A percentile compares a stretch with the other conserved stretches of the same genome.
Conservation (phyloP, 441 rosid genomes). For the Syzygium syzygioides region DNA sequence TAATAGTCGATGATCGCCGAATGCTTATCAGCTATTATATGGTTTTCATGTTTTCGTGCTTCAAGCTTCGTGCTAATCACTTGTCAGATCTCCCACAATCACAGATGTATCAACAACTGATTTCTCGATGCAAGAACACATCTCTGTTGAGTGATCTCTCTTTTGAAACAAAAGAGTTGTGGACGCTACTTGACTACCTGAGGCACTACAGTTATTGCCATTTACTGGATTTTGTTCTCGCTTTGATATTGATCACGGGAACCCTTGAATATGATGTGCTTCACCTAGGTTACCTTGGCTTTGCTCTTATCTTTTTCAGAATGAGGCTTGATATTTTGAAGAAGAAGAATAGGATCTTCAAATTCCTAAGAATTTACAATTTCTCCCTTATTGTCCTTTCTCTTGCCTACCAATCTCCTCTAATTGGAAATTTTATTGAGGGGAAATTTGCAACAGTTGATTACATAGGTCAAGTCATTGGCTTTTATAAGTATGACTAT, state of each 20-base stretch:
- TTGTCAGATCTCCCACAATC: constrained; percentile 67
- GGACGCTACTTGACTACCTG: constrained; percentile 93
- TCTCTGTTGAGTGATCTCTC: constrained; percentile 94
- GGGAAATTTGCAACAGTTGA: constrained; percentile 52
- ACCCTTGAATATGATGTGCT: constrained; percentile 96
- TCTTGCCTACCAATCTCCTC: constrained; percentile 96
- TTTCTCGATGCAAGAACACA: constrained; percentile 74
- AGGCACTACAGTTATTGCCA: constrained; percentile 93
- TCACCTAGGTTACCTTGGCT: constrained; percentile 99
- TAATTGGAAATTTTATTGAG: constrained; percentile 67
- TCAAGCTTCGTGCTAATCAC: constrained; percentile 87
- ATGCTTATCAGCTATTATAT: constrained; percentile 78
- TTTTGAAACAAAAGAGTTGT: constrained; percentile 96
- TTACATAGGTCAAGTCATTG: constrained; percentile 79
- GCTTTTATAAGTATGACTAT: constrained; percentile 94
- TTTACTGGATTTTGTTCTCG: constrained; percentile 92
- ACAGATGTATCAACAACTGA: constrained; percentile 73
- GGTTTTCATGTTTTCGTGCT: constrained; percentile 87
- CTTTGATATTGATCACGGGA: constrained; percentile 90
- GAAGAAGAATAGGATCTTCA: constrained; percentile 92
- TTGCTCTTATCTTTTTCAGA: constrained; percentile 89
- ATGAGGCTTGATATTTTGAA: constrained; percentile 93
- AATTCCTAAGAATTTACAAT: constrained; percentile 93
- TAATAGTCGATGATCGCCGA: constrained; percentile 84
- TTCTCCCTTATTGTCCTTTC: constrained; percentile 83